phyloP scores from a whole-genome alignment of 495 filamentous ascomycete species.

The Schizothecium vesticola region DNA sequence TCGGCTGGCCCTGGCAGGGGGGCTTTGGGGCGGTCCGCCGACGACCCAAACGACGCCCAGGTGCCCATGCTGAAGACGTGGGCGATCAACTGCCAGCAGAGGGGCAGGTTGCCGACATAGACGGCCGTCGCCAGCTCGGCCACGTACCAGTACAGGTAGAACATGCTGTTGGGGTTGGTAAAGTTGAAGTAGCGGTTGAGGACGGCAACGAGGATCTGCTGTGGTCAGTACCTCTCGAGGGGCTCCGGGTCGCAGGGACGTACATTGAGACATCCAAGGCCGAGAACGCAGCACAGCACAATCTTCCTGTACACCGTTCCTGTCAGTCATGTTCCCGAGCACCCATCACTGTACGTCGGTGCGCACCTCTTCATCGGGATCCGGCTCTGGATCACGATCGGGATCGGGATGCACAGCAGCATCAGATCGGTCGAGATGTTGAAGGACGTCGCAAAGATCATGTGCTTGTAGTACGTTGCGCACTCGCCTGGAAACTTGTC shows the following conservation, averaged over 20 bases:
- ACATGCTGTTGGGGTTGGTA: conserved; percentile 32
- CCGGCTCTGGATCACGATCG: conserved; percentile 33
- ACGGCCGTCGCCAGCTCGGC: conserved; percentile 43
- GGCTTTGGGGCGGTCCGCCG: background rate
- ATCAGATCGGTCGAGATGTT: conserved; percentile 47
- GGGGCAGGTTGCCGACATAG: conserved; percentile 44
- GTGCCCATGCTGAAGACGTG: conserved; percentile 5
- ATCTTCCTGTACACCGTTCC: conserved; percentile 29
- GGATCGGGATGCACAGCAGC: conserved; percentile 43
- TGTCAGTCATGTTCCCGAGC: background rate
- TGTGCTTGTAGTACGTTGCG: conserved; percentile 42
- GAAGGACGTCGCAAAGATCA: conserved; percentile 42
- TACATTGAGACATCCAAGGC: conserved; percentile 29
- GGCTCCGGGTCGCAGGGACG: background rate
- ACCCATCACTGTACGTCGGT: background rate
- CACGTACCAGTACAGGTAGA: conserved; percentile 48
- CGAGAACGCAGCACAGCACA: conserved; percentile 39
- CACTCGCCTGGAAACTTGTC: conserved; percentile 34
- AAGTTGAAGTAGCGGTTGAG: conserved; percentile 46
- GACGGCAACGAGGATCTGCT: conserved; percentile 40
- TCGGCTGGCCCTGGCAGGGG: background rate
- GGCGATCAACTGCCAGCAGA: conserved; percentile 35
- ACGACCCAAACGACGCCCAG: conserved; percentile 1
- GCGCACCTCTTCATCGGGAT: conserved; percentile 25
- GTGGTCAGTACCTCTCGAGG: conserved; percentile 22